Evolutionary conservation across 1,284 basidiomycete species (phyloP).

Genomic region (Heterobasidion parviporum): DNA sequence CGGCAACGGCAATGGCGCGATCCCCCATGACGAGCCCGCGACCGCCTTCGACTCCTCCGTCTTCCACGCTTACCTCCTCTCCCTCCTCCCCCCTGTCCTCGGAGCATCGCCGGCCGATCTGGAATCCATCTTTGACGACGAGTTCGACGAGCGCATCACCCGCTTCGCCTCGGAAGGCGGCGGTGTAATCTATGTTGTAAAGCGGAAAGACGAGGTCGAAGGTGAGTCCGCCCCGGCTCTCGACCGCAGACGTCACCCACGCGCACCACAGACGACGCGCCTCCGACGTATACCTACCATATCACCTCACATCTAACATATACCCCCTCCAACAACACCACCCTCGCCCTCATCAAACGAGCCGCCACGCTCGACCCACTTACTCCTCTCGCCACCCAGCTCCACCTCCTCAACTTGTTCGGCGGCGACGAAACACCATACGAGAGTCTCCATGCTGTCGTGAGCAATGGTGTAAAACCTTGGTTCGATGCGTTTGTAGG

Average conservation of each 20-base stretch:
- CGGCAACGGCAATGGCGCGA: conserved; percentile 9
- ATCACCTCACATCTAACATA: conserved; percentile 74
- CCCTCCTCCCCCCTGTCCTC: conserved; percentile 69
- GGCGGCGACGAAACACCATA: conserved; percentile 90
- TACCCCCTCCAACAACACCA: conserved; percentile 74
- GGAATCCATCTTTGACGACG: conserved; percentile 60
- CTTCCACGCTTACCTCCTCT: conserved; percentile 60
- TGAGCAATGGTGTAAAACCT: conserved; percentile 93
- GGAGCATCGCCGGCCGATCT: conserved; percentile 58
- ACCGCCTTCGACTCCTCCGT: conserved; percentile 50
- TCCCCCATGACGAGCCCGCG: conserved; percentile 12
- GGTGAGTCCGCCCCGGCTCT: conserved; percentile 32
- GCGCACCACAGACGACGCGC: conserved; percentile 44
- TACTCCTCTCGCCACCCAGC: conserved; percentile 74
- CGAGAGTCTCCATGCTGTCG: conserved; percentile 93
- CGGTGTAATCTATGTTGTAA: conserved; percentile 71
- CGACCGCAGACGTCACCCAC: background rate
- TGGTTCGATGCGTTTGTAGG: conserved; percentile 98
- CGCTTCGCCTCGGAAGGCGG: conserved; percentile 70
- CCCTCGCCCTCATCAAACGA: conserved; percentile 93
- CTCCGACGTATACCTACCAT: conserved; percentile 57
- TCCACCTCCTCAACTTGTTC: conserved; percentile 91
- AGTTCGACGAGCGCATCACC: conserved; percentile 65
- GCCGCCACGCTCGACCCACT: conserved; percentile 76
- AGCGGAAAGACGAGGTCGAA: conserved; percentile 63